Percentiles rank a stretch among this genome's conserved stretches.
Evolutionary conservation across 495 filamentous ascomycete species (phyloP).

Genomic region (Xylaria curta): DNA sequence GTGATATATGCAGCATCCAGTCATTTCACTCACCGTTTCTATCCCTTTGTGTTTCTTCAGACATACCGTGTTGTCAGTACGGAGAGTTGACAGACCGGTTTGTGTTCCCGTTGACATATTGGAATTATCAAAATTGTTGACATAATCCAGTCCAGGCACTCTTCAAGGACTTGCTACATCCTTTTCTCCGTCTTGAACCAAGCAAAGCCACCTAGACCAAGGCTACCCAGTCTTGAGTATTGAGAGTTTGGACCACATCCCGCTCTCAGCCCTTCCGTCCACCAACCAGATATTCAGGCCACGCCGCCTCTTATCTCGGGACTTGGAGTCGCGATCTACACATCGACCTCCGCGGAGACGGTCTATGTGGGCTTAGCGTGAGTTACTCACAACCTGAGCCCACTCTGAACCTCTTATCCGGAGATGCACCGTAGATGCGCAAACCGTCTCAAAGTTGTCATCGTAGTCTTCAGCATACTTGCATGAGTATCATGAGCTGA

Average conservation of each 20-base stretch:
- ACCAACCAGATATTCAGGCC: slow-evolving; percentile 14
- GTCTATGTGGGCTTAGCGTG: slow-evolving; percentile 28
- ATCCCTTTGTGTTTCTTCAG: not conserved
- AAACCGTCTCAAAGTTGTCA: slow-evolving; percentile 21
- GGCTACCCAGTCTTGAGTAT: not conserved
- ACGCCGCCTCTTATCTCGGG: slow-evolving; percentile 19
- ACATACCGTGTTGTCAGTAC: not conserved
- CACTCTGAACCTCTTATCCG: slow-evolving; percentile 31
- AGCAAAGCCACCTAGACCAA: not conserved
- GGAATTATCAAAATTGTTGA: not conserved
- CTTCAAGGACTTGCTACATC: not conserved
- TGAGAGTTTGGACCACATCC: slow-evolving; percentile 5
- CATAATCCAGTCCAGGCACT: not conserved
- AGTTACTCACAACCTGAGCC: slow-evolving; percentile 25
- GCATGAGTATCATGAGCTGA: slow-evolving; percentile 2
- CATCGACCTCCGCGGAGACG: slow-evolving; percentile 38
- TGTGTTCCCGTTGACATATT: not conserved
- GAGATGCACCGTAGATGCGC: slow-evolving; percentile 39
- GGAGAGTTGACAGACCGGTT: not conserved
- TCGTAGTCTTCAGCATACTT: not conserved
- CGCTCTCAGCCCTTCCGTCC: not conserved
- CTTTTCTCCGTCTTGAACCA: not conserved
- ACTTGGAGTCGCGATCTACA: slow-evolving; percentile 30
- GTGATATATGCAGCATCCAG: slow-evolving; percentile 5
- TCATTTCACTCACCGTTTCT: not conserved